Evolutionary conservation across 2,329 filamentous ascomycete genomes (phyloP), one percentile per base, ranked within the genome.

Genomic region (Berkeleyomyces rouxiae): DNA sequence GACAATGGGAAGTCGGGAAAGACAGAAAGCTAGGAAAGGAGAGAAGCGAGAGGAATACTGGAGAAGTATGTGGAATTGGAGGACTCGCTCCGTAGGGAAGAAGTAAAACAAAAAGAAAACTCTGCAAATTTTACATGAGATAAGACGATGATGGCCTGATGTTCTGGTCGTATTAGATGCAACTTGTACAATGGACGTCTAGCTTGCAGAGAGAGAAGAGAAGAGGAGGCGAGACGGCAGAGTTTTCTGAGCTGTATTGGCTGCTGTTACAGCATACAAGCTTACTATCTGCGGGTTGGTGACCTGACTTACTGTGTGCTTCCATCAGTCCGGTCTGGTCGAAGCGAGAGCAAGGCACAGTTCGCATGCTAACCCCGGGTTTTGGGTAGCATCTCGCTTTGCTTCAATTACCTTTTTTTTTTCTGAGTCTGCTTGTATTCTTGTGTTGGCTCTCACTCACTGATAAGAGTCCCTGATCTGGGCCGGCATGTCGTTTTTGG

Each of bases 41-140:
- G 31, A n/a, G 47, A 51, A 51, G 47, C 43, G n/a, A 51, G 9
- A 36, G 36, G 49, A 53, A 53, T 11, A 23, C 11, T 13, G 49
- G 36, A 23, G 49, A 53, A 37, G 23, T 23, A 37, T 31, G 37
- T 5, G 23, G 51, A 39, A n/a, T 13, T 33, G 7, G n/a, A 53
- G 4, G 49, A 37, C 10, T 13, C 3, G 6, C 42, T 3, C 42
- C 3, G 42, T 6, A 46, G n/a, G 43, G 16, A 46, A 13, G 11
- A 46, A n/a, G 7, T 1, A 13, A 43, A 13, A 47, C 23, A 23
- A 23, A 55, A 36, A 36, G 49, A 55, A 55, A 55, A 55, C 49
- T 55, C 49, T 55, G 49, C 47, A 39, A 55, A 37, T 55, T 55
- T 55, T 31, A 55, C 51, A 37, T 55, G 51, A 55, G 51, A 55